Evolutionary conservation across 169 alveolate genomes (phyloP).

Genomic region (Plasmodium ovale): DNA sequence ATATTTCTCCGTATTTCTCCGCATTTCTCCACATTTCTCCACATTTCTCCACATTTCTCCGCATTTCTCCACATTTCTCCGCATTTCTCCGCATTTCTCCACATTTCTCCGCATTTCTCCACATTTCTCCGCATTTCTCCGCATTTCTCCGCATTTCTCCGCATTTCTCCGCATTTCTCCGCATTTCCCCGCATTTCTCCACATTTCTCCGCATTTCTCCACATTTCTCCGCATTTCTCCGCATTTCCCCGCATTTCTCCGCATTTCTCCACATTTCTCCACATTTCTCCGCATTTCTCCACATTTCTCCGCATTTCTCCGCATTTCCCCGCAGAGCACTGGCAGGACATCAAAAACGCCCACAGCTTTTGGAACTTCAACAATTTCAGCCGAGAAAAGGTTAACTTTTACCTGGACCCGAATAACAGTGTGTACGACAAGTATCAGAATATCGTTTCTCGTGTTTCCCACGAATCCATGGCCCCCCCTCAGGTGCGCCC

Average conservation of each 20-base stretch:
- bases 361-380: slow-evolving; percentile 72
- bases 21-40: neutral
- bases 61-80: neutral
- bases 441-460: slow-evolving; percentile 15
- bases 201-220: too few relatives aligned
- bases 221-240: neutral
- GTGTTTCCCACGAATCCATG: slow-evolving; percentile 26
- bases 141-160: slow-evolving; percentile 2
- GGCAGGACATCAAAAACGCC: slow-evolving; percentile 72
- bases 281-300: neutral
- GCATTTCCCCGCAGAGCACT: slow-evolving; percentile 17
- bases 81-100: slow-evolving; percentile 44
- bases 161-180: neutral
- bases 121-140: neutral
- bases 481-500: slow-evolving; percentile 59
- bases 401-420: slow-evolving; percentile 36
- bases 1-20: neutral
- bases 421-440: slow-evolving; percentile 48
- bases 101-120: too few relatives aligned
- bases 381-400: slow-evolving; percentile 37
- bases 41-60: neutral
- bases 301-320: neutral
- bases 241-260: slow-evolving; percentile 1
- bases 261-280: neutral
- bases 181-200: neutral